Conservation (phyloP, 2,329 filamentous ascomycete species). For the Aspergillus sclerotialis region DNA sequence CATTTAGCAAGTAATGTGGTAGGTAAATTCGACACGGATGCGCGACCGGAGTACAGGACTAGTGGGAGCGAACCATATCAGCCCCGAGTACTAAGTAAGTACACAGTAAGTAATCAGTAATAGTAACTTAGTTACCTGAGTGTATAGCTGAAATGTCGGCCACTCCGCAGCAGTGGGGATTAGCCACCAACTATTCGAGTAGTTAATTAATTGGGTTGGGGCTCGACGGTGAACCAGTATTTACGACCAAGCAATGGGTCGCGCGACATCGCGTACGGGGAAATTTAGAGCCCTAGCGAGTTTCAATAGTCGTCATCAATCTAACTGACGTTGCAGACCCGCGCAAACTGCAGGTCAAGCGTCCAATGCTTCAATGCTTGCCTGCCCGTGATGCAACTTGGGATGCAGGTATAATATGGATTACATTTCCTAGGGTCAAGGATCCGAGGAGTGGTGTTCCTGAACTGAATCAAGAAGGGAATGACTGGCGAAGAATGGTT, state of each 20-base stretch:
- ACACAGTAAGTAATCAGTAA: no score
- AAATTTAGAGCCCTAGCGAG: background rate
- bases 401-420: slow-evolving; percentile 1
- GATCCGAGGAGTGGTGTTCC: slow-evolving; percentile 19
- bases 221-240: background rate
- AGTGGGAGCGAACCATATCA: background rate
- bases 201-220: no score
- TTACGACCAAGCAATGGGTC: background rate
- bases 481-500: slow-evolving; percentile 17
- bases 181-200: background rate
- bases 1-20: no score
- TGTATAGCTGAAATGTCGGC: background rate
- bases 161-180: background rate
- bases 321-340: background rate
- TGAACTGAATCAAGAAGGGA: slow-evolving; percentile 14
- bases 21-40: no score
- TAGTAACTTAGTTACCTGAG: no score
- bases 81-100: background rate
- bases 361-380: background rate
- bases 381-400: background rate
- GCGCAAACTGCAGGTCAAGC: background rate
- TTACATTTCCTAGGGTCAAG: slow-evolving; percentile 12
- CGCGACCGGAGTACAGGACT: background rate
- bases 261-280: background rate
- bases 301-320: background rate